Base-by-base conservation (phyloP, 805 yeast species). In the Jamesozyma jinghongensis region DNA sequence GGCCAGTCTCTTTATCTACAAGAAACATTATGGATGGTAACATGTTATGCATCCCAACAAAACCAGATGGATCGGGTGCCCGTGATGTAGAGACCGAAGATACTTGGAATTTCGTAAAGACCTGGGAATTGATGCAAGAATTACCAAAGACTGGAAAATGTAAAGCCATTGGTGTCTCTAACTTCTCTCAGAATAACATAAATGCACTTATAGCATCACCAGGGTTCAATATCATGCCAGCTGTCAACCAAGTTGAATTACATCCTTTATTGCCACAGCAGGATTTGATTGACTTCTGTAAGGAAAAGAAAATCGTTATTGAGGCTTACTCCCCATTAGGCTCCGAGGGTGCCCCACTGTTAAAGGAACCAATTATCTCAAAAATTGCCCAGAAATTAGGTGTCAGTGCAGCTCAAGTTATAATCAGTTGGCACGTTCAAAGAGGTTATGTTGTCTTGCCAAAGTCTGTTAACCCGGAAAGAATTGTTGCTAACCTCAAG, bases 271-370 rank as follows among this genome's bases (percentile, higher is more conserved):
- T 81, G 43, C 84, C 84, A 35, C 88, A 83, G 59, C 65, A 60
- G 7, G 77, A 77, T 48, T 66, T 84, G 48, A 53, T 71, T 34
- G 69, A 73, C 28, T 80, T 56, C 61, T 69, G 77, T 59, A 63
- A 68, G 40, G 55, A 61, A 27, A 67, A 81, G 46, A 74, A 69
- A 45, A 78, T 81, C 44, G 57, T 67, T 27, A 59, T 81, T 40
- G 81, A 81, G 58, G 94, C 94, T 8, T 85, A 83, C 63, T 78
- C 85, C 25, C 92, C 94, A 19, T 67, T 85, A 50, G 90, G 87
- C 7, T 71, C 81, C 25, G 61, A 66, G 5, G 73, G 69, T 42
- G 71, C 79, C 8, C 79, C 82, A 12, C 48, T 76, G 13, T 59
- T 75, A 43, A 55, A 61, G 20, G 71, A 77, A 48, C 67, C 63